These are phyloP conservation scores for Secale cereale DNA, from an alignment of 176 grass and related monocot genomes.

Conservation along the genomic window DNA sequence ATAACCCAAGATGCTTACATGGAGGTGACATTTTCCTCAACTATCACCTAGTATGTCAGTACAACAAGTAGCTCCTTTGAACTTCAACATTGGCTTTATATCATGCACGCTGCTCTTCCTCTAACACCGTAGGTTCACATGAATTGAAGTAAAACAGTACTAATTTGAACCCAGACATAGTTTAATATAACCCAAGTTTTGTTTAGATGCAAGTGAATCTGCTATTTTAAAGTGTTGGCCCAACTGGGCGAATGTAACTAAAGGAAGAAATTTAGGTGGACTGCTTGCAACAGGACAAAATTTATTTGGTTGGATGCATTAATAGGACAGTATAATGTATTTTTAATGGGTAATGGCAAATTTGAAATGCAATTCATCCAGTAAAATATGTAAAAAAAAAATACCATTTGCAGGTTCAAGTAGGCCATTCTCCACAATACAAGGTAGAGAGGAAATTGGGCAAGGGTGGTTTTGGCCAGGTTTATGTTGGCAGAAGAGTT, in stretches of 20 bases:
- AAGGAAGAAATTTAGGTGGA: neutral
- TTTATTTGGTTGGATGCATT: neutral
- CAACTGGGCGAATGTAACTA: neutral
- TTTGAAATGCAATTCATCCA: neutral
- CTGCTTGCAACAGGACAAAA: too few species aligned
- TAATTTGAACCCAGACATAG: neutral
- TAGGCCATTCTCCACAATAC: conserved; percentile 86
- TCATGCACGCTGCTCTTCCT: neutral
- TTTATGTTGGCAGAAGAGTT: conserved; percentile 86
- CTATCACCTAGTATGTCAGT: neutral
- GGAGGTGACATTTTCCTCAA: too few species aligned
- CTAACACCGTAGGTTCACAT: neutral
- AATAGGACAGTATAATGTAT: too few species aligned
- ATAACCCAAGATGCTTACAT: too few species aligned
- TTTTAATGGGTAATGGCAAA: neutral
- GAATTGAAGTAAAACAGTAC: neutral
- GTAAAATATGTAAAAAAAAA: conserved; percentile 11
- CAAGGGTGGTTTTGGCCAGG: conserved; percentile 98
- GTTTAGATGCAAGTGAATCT: neutral
- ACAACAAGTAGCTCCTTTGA: neutral
- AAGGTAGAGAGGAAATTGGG: conserved; percentile 91
- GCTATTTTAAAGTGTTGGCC: neutral
- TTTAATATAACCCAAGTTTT: conserved; percentile 1
- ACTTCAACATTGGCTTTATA: neutral
- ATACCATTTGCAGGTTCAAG: conserved; percentile 65